phyloP scores from a whole-genome alignment of 2,329 filamentous ascomycete genomes.

The Alternaria arbusti region DNA sequence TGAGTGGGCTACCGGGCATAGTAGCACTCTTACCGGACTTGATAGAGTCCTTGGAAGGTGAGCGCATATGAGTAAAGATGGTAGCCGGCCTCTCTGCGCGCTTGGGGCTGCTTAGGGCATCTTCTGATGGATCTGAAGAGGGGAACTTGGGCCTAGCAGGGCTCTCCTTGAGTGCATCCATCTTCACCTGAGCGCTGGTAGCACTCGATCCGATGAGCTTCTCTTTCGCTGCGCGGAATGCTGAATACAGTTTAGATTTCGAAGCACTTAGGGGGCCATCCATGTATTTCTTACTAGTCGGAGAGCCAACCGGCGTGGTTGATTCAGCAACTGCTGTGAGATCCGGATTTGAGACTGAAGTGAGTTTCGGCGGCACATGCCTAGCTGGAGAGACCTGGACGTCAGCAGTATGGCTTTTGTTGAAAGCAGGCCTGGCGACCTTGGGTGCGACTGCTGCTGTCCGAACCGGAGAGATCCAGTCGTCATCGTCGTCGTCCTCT shows the following conservation, averaged over 20 bases:
- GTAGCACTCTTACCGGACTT: slow-evolving; percentile 35
- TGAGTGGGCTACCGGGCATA: slow-evolving; percentile 39
- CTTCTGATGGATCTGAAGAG: slow-evolving; percentile 37
- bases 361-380: slow-evolving; percentile 57
- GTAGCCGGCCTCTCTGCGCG: slow-evolving; percentile 37
- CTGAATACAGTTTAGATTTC: slow-evolving; percentile 90
- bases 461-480: slow-evolving; percentile 63
- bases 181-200: slow-evolving; percentile 63
- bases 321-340: slow-evolving; percentile 50
- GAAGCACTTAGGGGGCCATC: slow-evolving; percentile 90
- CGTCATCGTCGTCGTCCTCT: slow-evolving; percentile 53
- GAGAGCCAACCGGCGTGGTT: slow-evolving; percentile 65
- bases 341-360: slow-evolving; percentile 52
- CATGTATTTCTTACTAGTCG: slow-evolving; percentile 57
- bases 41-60: slow-evolving; percentile 45
- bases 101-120: slow-evolving; percentile 44
- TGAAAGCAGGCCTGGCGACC: slow-evolving; percentile 56
- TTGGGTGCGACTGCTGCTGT: slow-evolving; percentile 41
- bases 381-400: slow-evolving; percentile 37
- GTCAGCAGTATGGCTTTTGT: slow-evolving; percentile 68
- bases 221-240: slow-evolving; percentile 84
- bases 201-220: slow-evolving; percentile 78
- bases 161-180: slow-evolving; percentile 57
- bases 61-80: slow-evolving; percentile 45
- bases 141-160: slow-evolving; percentile 36